Base-by-base conservation (phyloP, 345 rosid genomes). In the Adansonia digitata region DNA sequence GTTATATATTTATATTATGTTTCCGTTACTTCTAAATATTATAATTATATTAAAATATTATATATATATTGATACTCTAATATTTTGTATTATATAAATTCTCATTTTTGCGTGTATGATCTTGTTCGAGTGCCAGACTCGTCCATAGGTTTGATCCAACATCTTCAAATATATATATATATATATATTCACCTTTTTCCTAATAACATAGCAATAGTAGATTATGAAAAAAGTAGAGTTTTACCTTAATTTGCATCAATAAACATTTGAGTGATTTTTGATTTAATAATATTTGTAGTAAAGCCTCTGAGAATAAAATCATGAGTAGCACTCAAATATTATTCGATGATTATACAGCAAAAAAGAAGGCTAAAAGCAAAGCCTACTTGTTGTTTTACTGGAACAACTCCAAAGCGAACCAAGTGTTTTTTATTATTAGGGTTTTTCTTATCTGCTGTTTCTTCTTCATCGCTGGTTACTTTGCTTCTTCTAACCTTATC, bases 391-490 rank as follows among this genome's bases (percentile, higher is more conserved):
- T 53, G 39, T n/a, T n/a, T n/a, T 59, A 13, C 64, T 1, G 40
- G n/a, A n/a, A n/a, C n/a, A 60, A 14, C n/a, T 53, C 66, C 45
- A 63, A 11, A 14, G 13, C 46, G 42, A 68, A 72, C 66, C 51
- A 66, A 14, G 76, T 75, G 18, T 77, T 84, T 5, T 74, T n/a
- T n/a, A n/a, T n/a, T n/a, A n/a, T 85, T 5, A 77, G 57, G 12
- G 77, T 85, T n/a, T 60, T 86, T 55, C 42, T 86, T 14, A 75
- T 80, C 31, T 90, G 77, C 81, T 73, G 66, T 22, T 79, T 82
- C 2, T 86, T 84, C 85, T 89, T 87, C 84, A 13, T 89, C 31
- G 81, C 78, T 29, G 91, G 91, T 70, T 77, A 80, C 64, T 77
- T 78, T 69, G 71, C 64, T 55, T 87, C 64, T 55, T 87, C 88